Conservation (phyloP, 805 yeast genomes). For the Candida khao-thaluensis region DNA sequence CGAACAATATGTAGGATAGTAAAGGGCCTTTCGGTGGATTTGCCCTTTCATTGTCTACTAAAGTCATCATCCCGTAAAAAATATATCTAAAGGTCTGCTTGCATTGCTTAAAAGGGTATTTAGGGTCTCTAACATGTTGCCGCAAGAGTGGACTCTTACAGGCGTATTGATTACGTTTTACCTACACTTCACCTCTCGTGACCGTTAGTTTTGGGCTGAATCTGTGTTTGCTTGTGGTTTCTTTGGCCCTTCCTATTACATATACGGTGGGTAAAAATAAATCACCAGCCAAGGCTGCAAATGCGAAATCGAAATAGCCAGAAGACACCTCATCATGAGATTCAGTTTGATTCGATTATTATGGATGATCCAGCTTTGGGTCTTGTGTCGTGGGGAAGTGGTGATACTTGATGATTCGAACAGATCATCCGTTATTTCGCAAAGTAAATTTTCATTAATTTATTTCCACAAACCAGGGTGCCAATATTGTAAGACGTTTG, state of each 20-base stretch:
- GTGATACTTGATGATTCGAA: constrained; percentile 2
- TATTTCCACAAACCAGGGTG: constrained; percentile 47
- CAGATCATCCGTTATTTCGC: constrained; percentile 14
- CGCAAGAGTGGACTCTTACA: too few relatives aligned
- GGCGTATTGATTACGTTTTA: too few relatives aligned
- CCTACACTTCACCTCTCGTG: too few relatives aligned
- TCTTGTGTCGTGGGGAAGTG: not conserved
- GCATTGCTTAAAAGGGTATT: not conserved
- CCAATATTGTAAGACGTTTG: constrained; percentile 31
- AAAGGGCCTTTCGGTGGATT: too few relatives aligned
- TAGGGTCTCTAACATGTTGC: too few relatives aligned
- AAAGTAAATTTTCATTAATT: constrained; percentile 38
- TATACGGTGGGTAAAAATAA: too few relatives aligned
- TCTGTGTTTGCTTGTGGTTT: too few relatives aligned
- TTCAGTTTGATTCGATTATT: not conserved
- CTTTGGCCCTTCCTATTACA: too few relatives aligned
- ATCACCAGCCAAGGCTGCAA: too few relatives aligned
- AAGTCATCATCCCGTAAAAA: constrained; percentile 4
- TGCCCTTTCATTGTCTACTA: not conserved
- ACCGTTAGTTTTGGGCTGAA: too few relatives aligned
- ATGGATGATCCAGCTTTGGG: not conserved
- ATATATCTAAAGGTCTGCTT: not conserved
- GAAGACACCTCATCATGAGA: constrained; percentile 3
- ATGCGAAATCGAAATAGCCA: constrained; percentile 2
- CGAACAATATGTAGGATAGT: too few relatives aligned